These are phyloP conservation scores for Barbarea vulgaris DNA, from an alignment of 345 rosid genomes.

Conservation along the genomic window DNA sequence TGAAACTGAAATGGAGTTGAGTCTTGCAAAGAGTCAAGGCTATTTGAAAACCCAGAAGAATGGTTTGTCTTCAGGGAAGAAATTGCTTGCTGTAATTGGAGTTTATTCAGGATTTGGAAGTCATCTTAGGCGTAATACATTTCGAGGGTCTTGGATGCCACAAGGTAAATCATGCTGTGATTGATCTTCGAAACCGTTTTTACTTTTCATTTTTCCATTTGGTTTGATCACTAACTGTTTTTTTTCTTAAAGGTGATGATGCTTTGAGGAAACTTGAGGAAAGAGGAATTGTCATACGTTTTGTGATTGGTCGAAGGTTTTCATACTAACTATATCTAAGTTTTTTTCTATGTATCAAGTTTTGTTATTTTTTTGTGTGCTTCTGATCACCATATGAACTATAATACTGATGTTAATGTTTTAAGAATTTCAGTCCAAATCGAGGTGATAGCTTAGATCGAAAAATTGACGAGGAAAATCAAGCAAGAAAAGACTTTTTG, in stretches of 20 bases:
- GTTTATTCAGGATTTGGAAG: constrained; percentile 97
- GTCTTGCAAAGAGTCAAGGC: constrained; percentile 92
- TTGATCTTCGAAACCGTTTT: neutral
- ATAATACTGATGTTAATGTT: constrained; percentile 27
- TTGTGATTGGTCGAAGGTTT: constrained; percentile 97
- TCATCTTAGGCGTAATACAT: constrained; percentile 67
- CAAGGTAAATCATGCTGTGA: constrained; percentile 49
- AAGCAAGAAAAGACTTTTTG: constrained; percentile 68
- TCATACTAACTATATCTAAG: constrained; percentile 23
- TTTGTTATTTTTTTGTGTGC: neutral
- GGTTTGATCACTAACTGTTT: neutral
- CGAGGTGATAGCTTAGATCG: constrained; percentile 97
- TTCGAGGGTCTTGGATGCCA: constrained; percentile 97
- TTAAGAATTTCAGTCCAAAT: constrained; percentile 63
- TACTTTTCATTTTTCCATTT: neutral
- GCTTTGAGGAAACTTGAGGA: constrained; percentile 83
- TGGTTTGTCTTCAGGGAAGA: constrained; percentile 55
- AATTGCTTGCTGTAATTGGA: constrained; percentile 89
- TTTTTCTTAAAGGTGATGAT: constrained; percentile 55
- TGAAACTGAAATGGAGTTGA: constrained; percentile 94
- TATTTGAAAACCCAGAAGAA: constrained; percentile 56
- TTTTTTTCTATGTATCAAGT: neutral
- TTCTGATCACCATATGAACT: neutral
- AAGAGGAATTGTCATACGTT: constrained; percentile 87
- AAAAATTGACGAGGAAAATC: constrained; percentile 75